phyloP scores from a whole-genome alignment of 345 rosid genomes.

The Camelina laxa region DNA sequence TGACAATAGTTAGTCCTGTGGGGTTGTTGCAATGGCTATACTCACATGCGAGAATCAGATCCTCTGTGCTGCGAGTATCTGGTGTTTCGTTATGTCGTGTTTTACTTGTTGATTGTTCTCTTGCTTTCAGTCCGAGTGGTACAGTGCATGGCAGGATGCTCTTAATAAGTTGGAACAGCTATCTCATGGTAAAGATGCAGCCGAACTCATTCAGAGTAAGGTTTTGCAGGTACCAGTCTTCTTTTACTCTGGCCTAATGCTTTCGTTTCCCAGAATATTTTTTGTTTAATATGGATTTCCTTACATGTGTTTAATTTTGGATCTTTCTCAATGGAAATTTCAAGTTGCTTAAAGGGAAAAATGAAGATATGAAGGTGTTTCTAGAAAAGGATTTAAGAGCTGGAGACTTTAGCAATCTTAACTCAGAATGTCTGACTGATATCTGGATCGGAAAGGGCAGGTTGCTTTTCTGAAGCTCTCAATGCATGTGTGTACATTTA shows the following conservation, averaged over 20 bases:
- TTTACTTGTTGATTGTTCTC: slow-evolving; percentile 35
- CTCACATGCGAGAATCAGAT: slow-evolving; percentile 24
- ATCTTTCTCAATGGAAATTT: slow-evolving; percentile 38
- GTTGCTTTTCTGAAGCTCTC: slow-evolving; percentile 55
- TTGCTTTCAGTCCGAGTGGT: slow-evolving; percentile 79
- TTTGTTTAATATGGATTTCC: slow-evolving; percentile 5
- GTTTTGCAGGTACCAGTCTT: slow-evolving; percentile 67
- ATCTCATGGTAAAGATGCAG: slow-evolving; percentile 66
- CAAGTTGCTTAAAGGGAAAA: slow-evolving; percentile 73
- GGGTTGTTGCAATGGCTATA: slow-evolving; percentile 23
- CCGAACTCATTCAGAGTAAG: slow-evolving; percentile 72
- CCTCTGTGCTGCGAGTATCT: slow-evolving; percentile 26
- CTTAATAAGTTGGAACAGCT: slow-evolving; percentile 72
- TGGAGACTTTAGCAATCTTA: slow-evolving; percentile 74
- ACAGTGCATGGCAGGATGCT: slow-evolving; percentile 71
- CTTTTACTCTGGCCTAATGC: slow-evolving; percentile 23
- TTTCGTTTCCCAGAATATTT: slow-evolving; percentile 14
- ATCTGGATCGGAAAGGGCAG: slow-evolving; percentile 96
- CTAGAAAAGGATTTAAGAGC: slow-evolving; percentile 66
- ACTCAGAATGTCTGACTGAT: slow-evolving; percentile 90
- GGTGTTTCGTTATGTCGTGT: slow-evolving; percentile 25
- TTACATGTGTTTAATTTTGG: slow-evolving; percentile 30
- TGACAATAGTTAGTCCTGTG: slow-evolving; percentile 2
- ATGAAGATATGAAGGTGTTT: slow-evolving; percentile 67
- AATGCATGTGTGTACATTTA: slow-evolving; percentile 37